These are phyloP conservation scores for Skeletonema tropicum DNA, from an alignment of 108 stramenopile genomes.

Conservation along the genomic window DNA sequence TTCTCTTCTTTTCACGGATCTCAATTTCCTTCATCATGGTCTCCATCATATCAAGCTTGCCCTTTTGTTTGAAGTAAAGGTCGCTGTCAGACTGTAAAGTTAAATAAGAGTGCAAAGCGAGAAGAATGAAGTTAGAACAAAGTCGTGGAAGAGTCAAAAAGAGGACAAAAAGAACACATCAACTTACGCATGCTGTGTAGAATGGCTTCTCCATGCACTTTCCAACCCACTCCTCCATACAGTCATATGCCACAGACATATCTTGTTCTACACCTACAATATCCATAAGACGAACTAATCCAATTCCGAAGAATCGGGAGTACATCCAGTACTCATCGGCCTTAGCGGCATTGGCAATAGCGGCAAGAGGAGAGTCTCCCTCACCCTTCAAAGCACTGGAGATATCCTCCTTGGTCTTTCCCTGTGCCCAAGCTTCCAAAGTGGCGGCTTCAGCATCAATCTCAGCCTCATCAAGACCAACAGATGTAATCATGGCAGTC, in stretches of 20 bases:
- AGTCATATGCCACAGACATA: slow-evolving; percentile 88
- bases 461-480: slow-evolving; percentile 80
- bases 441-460: slow-evolving; percentile 78
- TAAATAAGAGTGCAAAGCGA: slow-evolving; percentile 7
- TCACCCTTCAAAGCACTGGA: slow-evolving; percentile 82
- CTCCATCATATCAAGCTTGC: slow-evolving; percentile 94
- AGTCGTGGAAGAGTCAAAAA: neutral
- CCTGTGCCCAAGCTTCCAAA: slow-evolving; percentile 82
- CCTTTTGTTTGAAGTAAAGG: slow-evolving; percentile 82
- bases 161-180: neutral
- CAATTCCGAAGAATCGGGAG: slow-evolving; percentile 88
- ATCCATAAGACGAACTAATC: slow-evolving; percentile 86
- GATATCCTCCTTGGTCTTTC: slow-evolving; percentile 89
- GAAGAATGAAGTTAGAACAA: slow-evolving; percentile 13
- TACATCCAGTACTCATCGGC: slow-evolving; percentile 92
- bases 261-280: slow-evolving; percentile 81
- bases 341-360: slow-evolving; percentile 69
- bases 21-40: slow-evolving; percentile 99
- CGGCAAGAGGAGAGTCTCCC: slow-evolving; percentile 70
- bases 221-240: slow-evolving; percentile 89
- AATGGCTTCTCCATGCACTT: slow-evolving; percentile 77
- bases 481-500: slow-evolving; percentile 78
- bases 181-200: slow-evolving; percentile 90
- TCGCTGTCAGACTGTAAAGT: slow-evolving; percentile 78
- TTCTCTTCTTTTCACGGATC: slow-evolving; percentile 96